phyloP scores from a whole-genome alignment of 352 stramenopile species.

The Pythium chondricola region DNA sequence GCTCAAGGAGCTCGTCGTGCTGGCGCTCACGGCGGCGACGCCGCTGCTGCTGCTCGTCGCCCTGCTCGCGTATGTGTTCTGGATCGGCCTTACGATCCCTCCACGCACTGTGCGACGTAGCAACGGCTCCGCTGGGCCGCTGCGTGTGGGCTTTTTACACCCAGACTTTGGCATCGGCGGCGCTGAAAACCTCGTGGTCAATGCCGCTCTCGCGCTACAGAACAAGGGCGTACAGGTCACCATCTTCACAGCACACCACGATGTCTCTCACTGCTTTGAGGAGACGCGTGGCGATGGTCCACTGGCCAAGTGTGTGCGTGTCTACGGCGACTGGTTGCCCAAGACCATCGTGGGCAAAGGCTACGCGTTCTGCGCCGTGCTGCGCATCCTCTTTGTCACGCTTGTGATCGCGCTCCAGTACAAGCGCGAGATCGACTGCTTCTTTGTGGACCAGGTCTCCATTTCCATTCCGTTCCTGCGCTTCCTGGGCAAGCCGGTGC shows the following conservation, averaged over 20 bases:
- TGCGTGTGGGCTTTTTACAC: conserved; percentile 94
- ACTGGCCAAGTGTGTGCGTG: conserved; percentile 72
- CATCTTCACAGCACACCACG: conserved; percentile 97
- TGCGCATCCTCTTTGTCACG: conserved; percentile 93
- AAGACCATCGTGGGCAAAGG: conserved; percentile 79
- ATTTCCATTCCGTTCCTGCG: conserved; percentile 73
- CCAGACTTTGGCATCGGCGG: conserved; percentile 98
- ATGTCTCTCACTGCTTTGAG: conserved; percentile 92
- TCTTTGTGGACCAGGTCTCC: conserved; percentile 82
- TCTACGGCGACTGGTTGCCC: conserved; percentile 94
- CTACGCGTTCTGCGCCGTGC: conserved; percentile 90
- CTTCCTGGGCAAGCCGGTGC: conserved; percentile 70
- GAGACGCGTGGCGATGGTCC: conserved; percentile 82
- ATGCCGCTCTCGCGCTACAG: conserved; percentile 85
- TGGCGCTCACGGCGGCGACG: neutral
- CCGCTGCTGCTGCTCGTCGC: neutral
- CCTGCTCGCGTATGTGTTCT: conserved; percentile 3
- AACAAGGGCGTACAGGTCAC: conserved; percentile 74
- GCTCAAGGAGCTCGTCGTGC: too few relatives aligned
- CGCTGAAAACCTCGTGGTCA: conserved; percentile 93
- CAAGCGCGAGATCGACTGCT: conserved; percentile 52
- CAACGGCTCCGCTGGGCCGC: neutral
- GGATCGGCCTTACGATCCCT: neutral
- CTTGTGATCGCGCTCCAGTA: conserved; percentile 37
- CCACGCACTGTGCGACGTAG: neutral